Evolutionary conservation across 192 early-diverging fungal species (phyloP).

Genomic region (Coemansia erecta): DNA sequence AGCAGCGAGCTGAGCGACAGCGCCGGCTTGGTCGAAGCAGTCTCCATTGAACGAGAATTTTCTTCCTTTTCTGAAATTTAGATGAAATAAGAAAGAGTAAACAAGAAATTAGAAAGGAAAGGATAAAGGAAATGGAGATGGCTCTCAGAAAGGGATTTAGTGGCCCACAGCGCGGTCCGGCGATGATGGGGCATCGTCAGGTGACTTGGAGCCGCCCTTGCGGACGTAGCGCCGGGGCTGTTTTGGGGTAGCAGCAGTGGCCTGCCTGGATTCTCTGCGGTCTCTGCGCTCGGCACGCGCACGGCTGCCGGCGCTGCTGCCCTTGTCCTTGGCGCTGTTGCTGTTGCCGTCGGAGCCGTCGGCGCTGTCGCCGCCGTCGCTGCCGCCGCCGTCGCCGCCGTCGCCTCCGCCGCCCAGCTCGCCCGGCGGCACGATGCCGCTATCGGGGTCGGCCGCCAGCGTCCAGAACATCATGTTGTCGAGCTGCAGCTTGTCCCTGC

Average conservation of each 20-base stretch:
- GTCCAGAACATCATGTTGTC: constrained; percentile 50
- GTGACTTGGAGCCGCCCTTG: neutral
- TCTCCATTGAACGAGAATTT: too few species aligned
- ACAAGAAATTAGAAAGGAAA: constrained; percentile 8
- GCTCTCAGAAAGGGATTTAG: too few species aligned
- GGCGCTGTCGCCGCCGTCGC: neutral
- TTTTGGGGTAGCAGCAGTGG: too few species aligned
- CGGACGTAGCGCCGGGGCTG: too few species aligned
- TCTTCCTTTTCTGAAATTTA: too few species aligned
- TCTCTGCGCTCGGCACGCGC: neutral
- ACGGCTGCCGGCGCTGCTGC: neutral
- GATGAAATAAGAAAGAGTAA: neutral
- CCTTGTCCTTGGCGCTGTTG: neutral
- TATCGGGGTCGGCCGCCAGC: constrained; percentile 13
- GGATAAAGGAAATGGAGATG: neutral
- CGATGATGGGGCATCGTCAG: neutral
- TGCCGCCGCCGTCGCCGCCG: neutral
- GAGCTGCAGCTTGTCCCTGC: constrained; percentile 56
- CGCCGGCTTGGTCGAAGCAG: too few species aligned
- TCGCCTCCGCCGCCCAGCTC: neutral
- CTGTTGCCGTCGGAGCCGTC: neutral
- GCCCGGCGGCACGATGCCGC: too few species aligned
- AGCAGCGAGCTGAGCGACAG: constrained; percentile 55
- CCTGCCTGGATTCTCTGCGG: neutral
- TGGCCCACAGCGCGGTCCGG: too few species aligned